phyloP scores from a whole-genome alignment of 1,284 basidiomycete species.

The Xerocomus nothofagi region DNA sequence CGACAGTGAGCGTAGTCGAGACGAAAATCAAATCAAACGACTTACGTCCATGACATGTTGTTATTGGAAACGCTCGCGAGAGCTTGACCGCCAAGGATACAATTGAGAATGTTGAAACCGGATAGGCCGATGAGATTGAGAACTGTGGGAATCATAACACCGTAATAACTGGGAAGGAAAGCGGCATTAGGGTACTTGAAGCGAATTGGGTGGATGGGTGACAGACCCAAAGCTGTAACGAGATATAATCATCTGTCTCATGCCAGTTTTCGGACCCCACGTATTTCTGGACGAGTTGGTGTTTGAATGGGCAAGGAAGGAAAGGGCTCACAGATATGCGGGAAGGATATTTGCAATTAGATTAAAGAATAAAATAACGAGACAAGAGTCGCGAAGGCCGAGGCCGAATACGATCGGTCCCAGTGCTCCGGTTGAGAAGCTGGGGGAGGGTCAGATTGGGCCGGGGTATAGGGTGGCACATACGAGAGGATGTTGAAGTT shows the following conservation, averaged over 20 bases:
- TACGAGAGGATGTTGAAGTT: slow-evolving; percentile 77
- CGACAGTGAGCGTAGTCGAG: slow-evolving; percentile 4
- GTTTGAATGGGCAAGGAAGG: background rate
- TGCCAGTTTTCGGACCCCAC: slow-evolving; percentile 83
- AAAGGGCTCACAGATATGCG: slow-evolving; percentile 54
- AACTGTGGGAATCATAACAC: slow-evolving; percentile 62
- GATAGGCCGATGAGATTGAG: slow-evolving; percentile 65
- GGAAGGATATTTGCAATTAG: slow-evolving; percentile 54
- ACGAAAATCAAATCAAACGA: slow-evolving; percentile 8
- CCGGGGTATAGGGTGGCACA: slow-evolving; percentile 22
- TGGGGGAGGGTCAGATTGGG: slow-evolving; percentile 2
- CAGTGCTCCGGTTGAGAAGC: slow-evolving; percentile 74
- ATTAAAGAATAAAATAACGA: slow-evolving; percentile 80
- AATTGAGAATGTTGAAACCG: slow-evolving; percentile 78
- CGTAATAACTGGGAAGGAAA: slow-evolving; percentile 56
- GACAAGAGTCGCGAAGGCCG: slow-evolving; percentile 68
- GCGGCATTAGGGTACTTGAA: background rate
- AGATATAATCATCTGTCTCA: slow-evolving; percentile 87
- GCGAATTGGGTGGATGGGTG: background rate
- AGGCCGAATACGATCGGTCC: slow-evolving; percentile 69
- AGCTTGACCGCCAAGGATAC: slow-evolving; percentile 78
- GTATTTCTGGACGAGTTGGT: slow-evolving; percentile 51
- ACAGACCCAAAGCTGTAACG: slow-evolving; percentile 76
- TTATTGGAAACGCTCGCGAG: slow-evolving; percentile 69
- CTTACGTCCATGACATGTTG: slow-evolving; percentile 66